Evolutionary conservation across 2,329 filamentous ascomycete species (phyloP).

Genomic region (Scleromitrula shiraiana): DNA sequence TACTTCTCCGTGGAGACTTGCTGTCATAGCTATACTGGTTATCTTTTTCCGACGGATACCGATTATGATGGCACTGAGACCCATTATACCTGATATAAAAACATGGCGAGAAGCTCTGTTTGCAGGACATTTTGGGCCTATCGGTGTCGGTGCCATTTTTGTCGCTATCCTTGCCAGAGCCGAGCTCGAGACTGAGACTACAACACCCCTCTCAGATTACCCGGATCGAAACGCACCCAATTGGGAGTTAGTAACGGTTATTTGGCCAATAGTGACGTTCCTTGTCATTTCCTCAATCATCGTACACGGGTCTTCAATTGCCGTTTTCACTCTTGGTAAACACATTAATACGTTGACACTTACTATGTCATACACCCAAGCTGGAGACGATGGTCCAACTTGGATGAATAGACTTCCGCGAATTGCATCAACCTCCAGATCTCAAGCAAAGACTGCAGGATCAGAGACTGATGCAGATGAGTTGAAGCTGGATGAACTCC

Average conservation of each 20-base stretch:
- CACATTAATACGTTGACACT: slow-evolving; percentile 94
- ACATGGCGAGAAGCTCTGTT: slow-evolving; percentile 97
- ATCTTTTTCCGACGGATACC: slow-evolving; percentile 94
- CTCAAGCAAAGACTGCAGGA: slow-evolving; percentile 72
- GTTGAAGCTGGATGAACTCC: slow-evolving; percentile 49
- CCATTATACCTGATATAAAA: slow-evolving; percentile 91
- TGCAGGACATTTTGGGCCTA: slow-evolving; percentile 94
- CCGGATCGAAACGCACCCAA: slow-evolving; percentile 45
- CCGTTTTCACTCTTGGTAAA: slow-evolving; percentile 95
- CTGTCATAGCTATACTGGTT: slow-evolving; percentile 90
- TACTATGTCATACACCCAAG: slow-evolving; percentile 92
- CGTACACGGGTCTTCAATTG: slow-evolving; percentile 95
- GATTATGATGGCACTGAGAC: slow-evolving; percentile 86
- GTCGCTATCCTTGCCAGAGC: slow-evolving; percentile 86
- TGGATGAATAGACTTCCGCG: slow-evolving; percentile 93
- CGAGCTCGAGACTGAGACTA: slow-evolving; percentile 69
- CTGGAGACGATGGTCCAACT: slow-evolving; percentile 75
- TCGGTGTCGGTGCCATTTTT: slow-evolving; percentile 94
- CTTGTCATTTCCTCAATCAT: slow-evolving; percentile 90
- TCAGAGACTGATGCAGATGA: slow-evolving; percentile 69
- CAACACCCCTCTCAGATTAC: slow-evolving; percentile 62
- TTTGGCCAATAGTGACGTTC: slow-evolving; percentile 95
- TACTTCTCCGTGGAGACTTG: slow-evolving; percentile 76
- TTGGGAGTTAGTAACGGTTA: slow-evolving; percentile 69
- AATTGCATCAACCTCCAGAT: slow-evolving; percentile 60